Evolutionary conservation across 352 stramenopile species (phyloP).

Genomic region (Pythium sp.): DNA sequence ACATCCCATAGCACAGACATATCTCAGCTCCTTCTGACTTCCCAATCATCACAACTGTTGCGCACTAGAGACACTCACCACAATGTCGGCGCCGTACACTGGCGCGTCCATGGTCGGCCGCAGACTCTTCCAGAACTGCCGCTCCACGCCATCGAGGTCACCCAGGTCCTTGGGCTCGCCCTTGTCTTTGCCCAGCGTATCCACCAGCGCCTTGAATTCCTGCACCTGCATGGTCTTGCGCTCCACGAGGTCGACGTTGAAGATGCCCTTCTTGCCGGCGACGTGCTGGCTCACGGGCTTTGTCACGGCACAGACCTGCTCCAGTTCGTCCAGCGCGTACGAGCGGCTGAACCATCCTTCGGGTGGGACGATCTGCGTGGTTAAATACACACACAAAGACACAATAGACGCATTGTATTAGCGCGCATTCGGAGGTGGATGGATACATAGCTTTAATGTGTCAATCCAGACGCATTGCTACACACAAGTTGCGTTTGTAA

Average conservation of each 20-base stretch:
- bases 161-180: slow-evolving; percentile 17
- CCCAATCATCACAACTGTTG: not conserved
- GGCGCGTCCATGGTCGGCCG: slow-evolving; percentile 83
- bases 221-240: slow-evolving; percentile 59
- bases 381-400: not conserved
- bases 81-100: slow-evolving; percentile 90
- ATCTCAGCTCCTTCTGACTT: not conserved
- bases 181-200: slow-evolving; percentile 27
- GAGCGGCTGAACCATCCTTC: slow-evolving; percentile 71
- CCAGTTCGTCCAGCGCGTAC: slow-evolving; percentile 54
- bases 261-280: slow-evolving; percentile 87
- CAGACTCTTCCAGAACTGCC: slow-evolving; percentile 88
- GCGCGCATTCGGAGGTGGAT: not conserved
- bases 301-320: slow-evolving; percentile 38
- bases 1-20: not conserved
- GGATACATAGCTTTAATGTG: not conserved
- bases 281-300: slow-evolving; percentile 83
- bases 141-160: slow-evolving; percentile 60
- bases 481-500: not conserved
- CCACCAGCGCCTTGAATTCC: slow-evolving; percentile 61
- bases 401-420: not conserved
- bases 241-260: slow-evolving; percentile 89
- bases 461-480: not conserved
- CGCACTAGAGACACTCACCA: slow-evolving; percentile 32
- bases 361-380: slow-evolving; percentile 58